Percentiles rank a stretch among this genome's conserved stretches.
These are phyloP conservation scores for Hirschfeldia incana DNA, from an alignment of 345 rosid genomes.

Conservation along the genomic window DNA sequence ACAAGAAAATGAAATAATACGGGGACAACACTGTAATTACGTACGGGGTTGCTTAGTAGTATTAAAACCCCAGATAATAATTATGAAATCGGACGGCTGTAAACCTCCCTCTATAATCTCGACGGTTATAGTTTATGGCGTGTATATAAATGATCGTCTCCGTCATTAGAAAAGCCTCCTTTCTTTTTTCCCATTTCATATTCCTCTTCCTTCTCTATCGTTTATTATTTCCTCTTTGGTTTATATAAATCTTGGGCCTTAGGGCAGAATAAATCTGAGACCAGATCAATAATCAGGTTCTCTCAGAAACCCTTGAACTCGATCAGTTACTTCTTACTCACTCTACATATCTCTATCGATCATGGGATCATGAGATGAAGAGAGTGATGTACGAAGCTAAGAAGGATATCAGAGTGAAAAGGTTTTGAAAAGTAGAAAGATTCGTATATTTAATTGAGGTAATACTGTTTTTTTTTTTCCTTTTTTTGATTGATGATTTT, in stretches of 20 bases:
- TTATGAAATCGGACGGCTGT: constrained; percentile 30
- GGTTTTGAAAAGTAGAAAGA: constrained; percentile 10
- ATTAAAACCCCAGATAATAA: constrained; percentile 17
- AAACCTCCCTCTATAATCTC: background rate
- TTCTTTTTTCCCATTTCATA: background rate
- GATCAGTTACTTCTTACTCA: constrained; percentile 21
- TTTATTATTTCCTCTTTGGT: background rate
- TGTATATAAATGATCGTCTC: constrained; percentile 28
- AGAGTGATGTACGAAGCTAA: constrained; percentile 21
- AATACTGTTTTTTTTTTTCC: constrained; percentile 5
- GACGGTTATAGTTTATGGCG: constrained; percentile 28
- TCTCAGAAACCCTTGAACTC: constrained; percentile 25
- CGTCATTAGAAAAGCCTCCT: constrained; percentile 10
- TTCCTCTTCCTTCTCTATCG: background rate
- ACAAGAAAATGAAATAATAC: constrained; percentile 1
- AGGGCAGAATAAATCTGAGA: constrained; percentile 12
- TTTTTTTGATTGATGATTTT: constrained; percentile 20
- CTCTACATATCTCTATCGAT: constrained; percentile 8
- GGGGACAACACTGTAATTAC: constrained; percentile 18
- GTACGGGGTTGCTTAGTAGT: constrained; percentile 21
- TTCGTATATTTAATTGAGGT: constrained; percentile 21
- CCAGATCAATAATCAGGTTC: constrained; percentile 11
- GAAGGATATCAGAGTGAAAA: background rate
- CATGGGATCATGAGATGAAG: constrained; percentile 20
- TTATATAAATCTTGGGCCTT: constrained; percentile 26